Evolutionary conservation across 164 flowering plant species (phyloP).

Genomic region (Tetrastigma voinierianum): DNA sequence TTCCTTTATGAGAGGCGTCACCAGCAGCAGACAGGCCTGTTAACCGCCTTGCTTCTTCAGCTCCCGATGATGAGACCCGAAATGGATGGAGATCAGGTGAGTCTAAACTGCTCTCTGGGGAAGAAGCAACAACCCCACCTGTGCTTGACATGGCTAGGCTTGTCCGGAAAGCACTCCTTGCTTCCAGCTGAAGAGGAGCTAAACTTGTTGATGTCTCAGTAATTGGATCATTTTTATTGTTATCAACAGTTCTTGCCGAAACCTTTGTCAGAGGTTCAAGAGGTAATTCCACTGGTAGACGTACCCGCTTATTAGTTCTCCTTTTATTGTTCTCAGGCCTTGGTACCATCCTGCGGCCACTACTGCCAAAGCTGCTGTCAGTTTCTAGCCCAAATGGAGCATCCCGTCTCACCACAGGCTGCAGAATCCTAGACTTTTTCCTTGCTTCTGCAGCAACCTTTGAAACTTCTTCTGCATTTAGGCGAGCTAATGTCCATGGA

Average conservation of each 20-base stretch:
- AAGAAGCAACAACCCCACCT: constrained; percentile 53
- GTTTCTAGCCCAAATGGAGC: constrained; percentile 43
- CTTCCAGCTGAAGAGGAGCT: constrained; percentile 84
- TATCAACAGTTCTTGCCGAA: constrained; percentile 38
- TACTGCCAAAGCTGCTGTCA: constrained; percentile 76
- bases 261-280: constrained; percentile 36
- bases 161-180: constrained; percentile 75
- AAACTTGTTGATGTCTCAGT: constrained; percentile 47
- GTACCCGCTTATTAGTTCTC: constrained; percentile 54
- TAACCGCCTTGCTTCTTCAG: constrained; percentile 61
- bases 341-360: constrained; percentile 49
- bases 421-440: constrained; percentile 80
- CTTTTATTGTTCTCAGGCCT: constrained; percentile 56
- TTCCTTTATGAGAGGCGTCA: constrained; percentile 33
- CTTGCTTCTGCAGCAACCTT: constrained; percentile 88
- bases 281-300: constrained; percentile 70
- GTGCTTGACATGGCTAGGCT: constrained; percentile 65
- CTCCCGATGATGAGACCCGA: constrained; percentile 73
- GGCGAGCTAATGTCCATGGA: constrained; percentile 91
- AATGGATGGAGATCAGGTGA: constrained; percentile 88
- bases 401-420: constrained; percentile 66
- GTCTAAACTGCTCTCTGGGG: constrained; percentile 90
- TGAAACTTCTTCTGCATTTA: constrained; percentile 89
- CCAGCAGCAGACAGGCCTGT: constrained; percentile 33
- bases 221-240: constrained; percentile 21